Evolutionary conservation across 441 rosid genomes (phyloP).

Genomic region (Rhodomyrtus psidioides): DNA sequence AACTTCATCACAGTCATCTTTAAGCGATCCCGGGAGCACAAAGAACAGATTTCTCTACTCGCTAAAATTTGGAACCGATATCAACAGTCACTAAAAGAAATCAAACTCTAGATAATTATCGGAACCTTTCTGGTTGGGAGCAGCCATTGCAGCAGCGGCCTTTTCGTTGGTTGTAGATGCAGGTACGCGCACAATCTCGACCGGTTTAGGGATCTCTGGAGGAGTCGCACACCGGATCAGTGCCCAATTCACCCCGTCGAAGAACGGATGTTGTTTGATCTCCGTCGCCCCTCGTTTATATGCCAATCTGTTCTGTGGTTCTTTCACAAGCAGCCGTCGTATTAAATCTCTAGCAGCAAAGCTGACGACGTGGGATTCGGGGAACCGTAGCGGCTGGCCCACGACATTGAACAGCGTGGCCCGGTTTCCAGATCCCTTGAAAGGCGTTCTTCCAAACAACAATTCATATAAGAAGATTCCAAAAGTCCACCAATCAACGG

Average conservation of each 20-base stretch:
- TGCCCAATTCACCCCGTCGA: constrained; percentile 16
- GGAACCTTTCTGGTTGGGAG: constrained; percentile 6
- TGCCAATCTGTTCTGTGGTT: constrained; percentile 8
- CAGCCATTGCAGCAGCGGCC: background rate
- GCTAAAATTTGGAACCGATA: background rate
- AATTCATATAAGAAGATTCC: constrained; percentile 10
- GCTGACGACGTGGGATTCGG: background rate
- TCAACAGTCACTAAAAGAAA: constrained; percentile 5
- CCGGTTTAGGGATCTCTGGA: constrained; percentile 7
- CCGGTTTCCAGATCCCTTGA: constrained; percentile 15
- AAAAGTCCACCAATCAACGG: constrained; percentile 13
- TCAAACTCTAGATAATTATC: constrained; percentile 11
- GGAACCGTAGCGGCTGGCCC: constrained; percentile 14
- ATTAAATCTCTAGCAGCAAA: constrained; percentile 7
- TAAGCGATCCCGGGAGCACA: background rate
- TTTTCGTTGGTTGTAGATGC: background rate
- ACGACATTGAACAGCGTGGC: constrained; percentile 10
- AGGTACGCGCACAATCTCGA: background rate
- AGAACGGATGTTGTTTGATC: constrained; percentile 14
- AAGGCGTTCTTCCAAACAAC: constrained; percentile 6
- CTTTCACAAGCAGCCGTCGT: constrained; percentile 6
- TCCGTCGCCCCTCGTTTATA: constrained; percentile 10
- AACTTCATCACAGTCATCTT: background rate
- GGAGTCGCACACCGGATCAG: constrained; percentile 3
- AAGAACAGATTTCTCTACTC: background rate